Evolutionary conservation across 495 filamentous ascomycete genomes (phyloP), one percentile per base, ranked within the genome.

Genomic region (Parachaetomium inaequale): DNA sequence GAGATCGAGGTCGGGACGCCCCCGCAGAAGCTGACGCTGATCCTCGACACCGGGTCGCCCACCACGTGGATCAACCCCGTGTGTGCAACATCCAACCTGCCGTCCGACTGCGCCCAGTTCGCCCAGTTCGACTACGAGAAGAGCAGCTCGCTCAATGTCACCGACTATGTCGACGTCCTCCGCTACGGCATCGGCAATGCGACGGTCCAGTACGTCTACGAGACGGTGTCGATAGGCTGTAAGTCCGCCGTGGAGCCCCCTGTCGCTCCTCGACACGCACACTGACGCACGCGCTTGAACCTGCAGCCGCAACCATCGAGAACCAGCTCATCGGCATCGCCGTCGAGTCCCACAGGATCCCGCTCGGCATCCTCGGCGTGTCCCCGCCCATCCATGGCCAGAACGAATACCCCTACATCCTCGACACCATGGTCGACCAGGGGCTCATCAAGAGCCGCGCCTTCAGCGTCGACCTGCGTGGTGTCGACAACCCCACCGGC

Each of bases 291-390:
- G 45, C 43, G 17, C 23, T 11, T 6, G 17, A 23, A 23, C 7
- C 15, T 25, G 1, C 49, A 76, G 76, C 70, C n/a, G 71, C 69
- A 1, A 72, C 58, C 12, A 65, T 81, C 53, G 59, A 63, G 38
- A 31, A 65, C 23, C 74, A 80, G 55, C 69, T 76, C 58, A 76
- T 81, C 47, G 79, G 79, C 50, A 65, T 80, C 36, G 72, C 68
- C n/a, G 62, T 66, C 36, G 62, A 70, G 5, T 75, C 74, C 6
- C 59, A 70, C 47, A 63, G 70, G 28, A 76, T 80, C 55, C 70
- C 72, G 75, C 82, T 87, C 67, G 90, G 90, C 51, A 88, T 95
- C 38, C 70, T 95, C 34, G 91, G 91, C 23, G 83, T 95, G 45
- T 77, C 75, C 15, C 88, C 75, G 8, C 85, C 80, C 59, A 72